Base-by-base conservation (phyloP, 768 basidiomycete species). In the Boletus sensibilis region DNA sequence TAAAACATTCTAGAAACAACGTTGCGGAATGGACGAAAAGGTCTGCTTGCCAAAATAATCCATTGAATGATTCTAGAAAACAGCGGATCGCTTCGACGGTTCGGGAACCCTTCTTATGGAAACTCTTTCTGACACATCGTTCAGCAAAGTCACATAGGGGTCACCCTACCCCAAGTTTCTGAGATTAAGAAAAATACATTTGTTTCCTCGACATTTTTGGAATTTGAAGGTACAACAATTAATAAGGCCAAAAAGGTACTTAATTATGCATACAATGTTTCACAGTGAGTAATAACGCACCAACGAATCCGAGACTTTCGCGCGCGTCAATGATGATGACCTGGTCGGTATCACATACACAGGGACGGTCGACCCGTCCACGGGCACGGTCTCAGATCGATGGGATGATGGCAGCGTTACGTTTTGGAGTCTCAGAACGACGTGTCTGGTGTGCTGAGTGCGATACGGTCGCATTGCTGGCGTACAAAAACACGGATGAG, bases 1-100 rank as follows among this genome's bases (percentile, higher is more conserved):
- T 6, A 23, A 46, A 9, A 4, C 43, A 40, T 54, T 64, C 64
- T 43, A 54, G 61, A 66, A 29, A 60, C 16, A 9, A 21, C 38
- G n/a, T n/a, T n/a, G n/a, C n/a, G 38, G 50, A 51, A 51, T 13
- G 31, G 20, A 53, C 14, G 40, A 45, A 45, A 8, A 12, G 12
- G n/a, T 20, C 29, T 27, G n/a, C 29, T 29, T 20, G 18, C 27
- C 43, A 45, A 45, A 4, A 45, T 3, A n/a, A 3, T 45, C 20
- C 29, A 33, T 46, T n/a, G n/a, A n/a, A n/a, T n/a, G n/a, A n/a
- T n/a, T 20, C 25, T 18, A 3, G 43, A 44, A 44, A 6, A 23
- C 29, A 13, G 27, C 18, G 5, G 31, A 31, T 10, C 31, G 31
- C 31, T 11, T 31, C 31, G 31, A 31, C 10, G 31, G 31, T 11